These are phyloP conservation scores for Keithomyces neogunnii DNA, from an alignment of 2,329 filamentous ascomycete genomes.

Conservation along the genomic window DNA sequence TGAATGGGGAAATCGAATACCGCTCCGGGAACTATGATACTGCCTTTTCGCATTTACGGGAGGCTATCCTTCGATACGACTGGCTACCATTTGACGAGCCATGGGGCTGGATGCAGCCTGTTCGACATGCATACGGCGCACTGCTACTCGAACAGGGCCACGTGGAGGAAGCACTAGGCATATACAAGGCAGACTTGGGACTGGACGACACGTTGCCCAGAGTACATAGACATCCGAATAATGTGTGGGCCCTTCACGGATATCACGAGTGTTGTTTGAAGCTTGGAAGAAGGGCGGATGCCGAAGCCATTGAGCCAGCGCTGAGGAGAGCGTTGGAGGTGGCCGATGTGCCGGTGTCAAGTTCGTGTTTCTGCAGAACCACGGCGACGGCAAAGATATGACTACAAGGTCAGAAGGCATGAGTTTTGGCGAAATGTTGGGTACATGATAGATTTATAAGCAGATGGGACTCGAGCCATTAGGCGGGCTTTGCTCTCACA, in stretches of 20 bases:
- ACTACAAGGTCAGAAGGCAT: neutral
- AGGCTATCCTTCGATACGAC: slow-evolving; percentile 53
- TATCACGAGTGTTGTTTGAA: slow-evolving; percentile 60
- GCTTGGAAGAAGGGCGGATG: slow-evolving; percentile 33
- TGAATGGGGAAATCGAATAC: slow-evolving; percentile 68
- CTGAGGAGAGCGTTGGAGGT: slow-evolving; percentile 42
- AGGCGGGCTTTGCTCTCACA: too few species aligned
- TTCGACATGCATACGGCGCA: slow-evolving; percentile 61
- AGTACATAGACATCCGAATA: slow-evolving; percentile 59
- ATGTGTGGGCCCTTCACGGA: slow-evolving; percentile 69
- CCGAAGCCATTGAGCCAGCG: slow-evolving; percentile 27
- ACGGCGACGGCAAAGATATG: slow-evolving; percentile 12
- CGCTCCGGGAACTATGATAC: slow-evolving; percentile 46
- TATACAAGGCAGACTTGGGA: slow-evolving; percentile 56
- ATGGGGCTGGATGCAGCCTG: slow-evolving; percentile 74
- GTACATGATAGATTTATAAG: too few species aligned
- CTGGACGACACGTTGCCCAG: slow-evolving; percentile 52
- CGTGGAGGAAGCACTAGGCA: slow-evolving; percentile 44
- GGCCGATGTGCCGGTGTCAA: slow-evolving; percentile 50
- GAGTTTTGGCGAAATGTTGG: neutral
- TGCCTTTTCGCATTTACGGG: slow-evolving; percentile 52
- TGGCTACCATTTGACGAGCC: slow-evolving; percentile 62
- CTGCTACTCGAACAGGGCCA: slow-evolving; percentile 58
- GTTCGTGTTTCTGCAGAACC: slow-evolving; percentile 21
- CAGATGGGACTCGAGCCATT: too few species aligned